A percentile compares a stretch with the other conserved stretches of the same genome.
phyloP scores from a whole-genome alignment of 1,139 yeast species.

The Pichia sp. region DNA sequence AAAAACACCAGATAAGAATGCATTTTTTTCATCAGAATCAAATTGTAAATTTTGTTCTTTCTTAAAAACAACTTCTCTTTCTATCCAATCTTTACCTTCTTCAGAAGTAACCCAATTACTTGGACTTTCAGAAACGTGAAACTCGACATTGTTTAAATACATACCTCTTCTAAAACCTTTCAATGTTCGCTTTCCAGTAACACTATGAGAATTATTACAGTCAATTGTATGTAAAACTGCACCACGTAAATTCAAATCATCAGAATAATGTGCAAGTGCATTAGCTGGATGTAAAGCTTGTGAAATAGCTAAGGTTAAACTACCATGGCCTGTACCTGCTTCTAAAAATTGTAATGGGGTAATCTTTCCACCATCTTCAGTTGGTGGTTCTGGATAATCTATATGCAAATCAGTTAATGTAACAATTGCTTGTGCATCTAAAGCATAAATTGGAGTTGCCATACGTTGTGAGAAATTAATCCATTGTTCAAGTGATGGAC shows the following conservation, averaged over 20 bases:
- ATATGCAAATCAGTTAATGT: constrained; percentile 40
- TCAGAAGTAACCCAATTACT: constrained; percentile 33
- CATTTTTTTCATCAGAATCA: constrained; percentile 19
- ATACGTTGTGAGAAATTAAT: constrained; percentile 34
- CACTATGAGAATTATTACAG: constrained; percentile 34
- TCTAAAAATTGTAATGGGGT: constrained; percentile 38
- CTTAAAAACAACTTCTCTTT: constrained; percentile 9
- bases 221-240: constrained; percentile 42
- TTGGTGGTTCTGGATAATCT: constrained; percentile 33
- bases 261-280: constrained; percentile 24
- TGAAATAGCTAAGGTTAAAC: constrained; percentile 40
- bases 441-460: constrained; percentile 45
- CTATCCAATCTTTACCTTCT: constrained; percentile 20
- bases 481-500: constrained; percentile 41
- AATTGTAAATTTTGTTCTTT: not conserved
- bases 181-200: constrained; percentile 35
- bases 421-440: constrained; percentile 42
- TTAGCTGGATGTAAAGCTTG: constrained; percentile 39
- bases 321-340: constrained; percentile 51
- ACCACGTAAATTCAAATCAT: constrained; percentile 29
- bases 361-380: constrained; percentile 16
- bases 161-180: constrained; percentile 36
- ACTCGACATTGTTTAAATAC: constrained; percentile 38
- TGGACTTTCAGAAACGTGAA: constrained; percentile 38
- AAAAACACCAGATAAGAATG: constrained; percentile 38